Evolutionary conservation across 345 rosid species (phyloP), one percentile per base, ranked within the genome.

Genomic region (Camelina neglecta): DNA sequence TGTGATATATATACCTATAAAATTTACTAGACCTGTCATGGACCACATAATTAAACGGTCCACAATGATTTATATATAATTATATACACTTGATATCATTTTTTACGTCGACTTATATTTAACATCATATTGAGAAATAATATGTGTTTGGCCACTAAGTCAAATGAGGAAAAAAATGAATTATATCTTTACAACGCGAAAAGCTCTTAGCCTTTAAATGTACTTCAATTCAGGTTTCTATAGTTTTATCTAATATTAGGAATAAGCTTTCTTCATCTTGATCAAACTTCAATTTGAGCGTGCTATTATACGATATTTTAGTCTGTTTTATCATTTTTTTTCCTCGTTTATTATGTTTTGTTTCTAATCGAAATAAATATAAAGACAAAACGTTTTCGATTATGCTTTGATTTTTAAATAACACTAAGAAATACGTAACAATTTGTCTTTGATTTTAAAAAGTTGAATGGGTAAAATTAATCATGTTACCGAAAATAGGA

Each of bases 41-140:
- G 67, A 35, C 75, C 59, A 71, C 16, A 9, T 47, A 23, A 21
- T 35, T 60, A 71, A 60, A 49, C 41, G 54, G 50, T 47, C 20
- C 36, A 36, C 26, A 6, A 10, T 38, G 48, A 26, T 29, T 56
- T 15, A 29, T 29, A 29, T 29, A 29, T 29, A 29, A 0, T 4
- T 29, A 29, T 29, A 29, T 29, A 31, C 7, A 16, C 18, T 2
- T 16, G 10, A 39, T 39, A 39, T 48, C 18, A 48, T n/a, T 16
- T 16, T 7, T n/a, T 6, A 47, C 21, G 7, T 47, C 20, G 9
- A 47, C 18, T 7, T 47, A 18, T 31, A 56, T 3, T 7, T 57
- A 57, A 15, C 61, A 57, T 57, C 12, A 15, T 15, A 8, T 57
- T 15, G 21, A 56, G 18, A 54, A 54, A 54, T 24, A 29, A 56